Evolutionary conservation across 139 green algal genomes (phyloP), one percentile per base, ranked within the genome.

Genomic region (Chlorella sp.): DNA sequence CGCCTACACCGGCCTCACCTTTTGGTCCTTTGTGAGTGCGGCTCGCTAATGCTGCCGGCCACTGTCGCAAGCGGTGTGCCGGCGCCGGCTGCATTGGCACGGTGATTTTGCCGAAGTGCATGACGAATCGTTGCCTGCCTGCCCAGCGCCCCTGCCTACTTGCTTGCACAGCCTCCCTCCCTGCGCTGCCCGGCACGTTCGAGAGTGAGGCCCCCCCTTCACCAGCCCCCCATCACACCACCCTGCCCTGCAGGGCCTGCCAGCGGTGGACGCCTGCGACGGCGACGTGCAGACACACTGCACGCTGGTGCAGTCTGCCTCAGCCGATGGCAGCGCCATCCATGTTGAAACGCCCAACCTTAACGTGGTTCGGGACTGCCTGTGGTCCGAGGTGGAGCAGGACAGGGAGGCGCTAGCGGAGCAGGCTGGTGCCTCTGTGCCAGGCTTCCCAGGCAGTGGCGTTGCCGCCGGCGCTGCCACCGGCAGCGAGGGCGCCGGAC

Each of bases 1-100:
- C 11, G 75, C 75, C 9, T 62, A 38, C 36, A 72, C 57, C 21
- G 75, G n/a, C 21, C 75, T 82, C 23, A 62, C 51, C 16, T 82
- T 82, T 25, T 82, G 70, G 57, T 38, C 38, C 0, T 34, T 32
- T 32, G 74, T 81, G 51, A 34, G 74, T 41, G 73, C n/a, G n/a
- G n/a, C n/a, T n/a, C n/a, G n/a, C n/a, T n/a, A n/a, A n/a, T n/a
- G n/a, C n/a, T n/a, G n/a, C n/a, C n/a, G n/a, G n/a, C n/a, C n/a
- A n/a, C n/a, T n/a, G n/a, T n/a, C n/a, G n/a, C n/a, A n/a, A n/a
- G n/a, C n/a, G n/a, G n/a, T n/a, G n/a, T n/a, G n/a, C n/a, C n/a
- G n/a, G n/a, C n/a, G n/a, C n/a, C n/a, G n/a, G n/a, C n/a, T n/a
- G n/a, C n/a, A n/a, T n/a, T n/a, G n/a, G n/a, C n/a, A n/a, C n/a